phyloP scores from a whole-genome alignment of 345 rosid species.

The Limnanthes douglasii region DNA sequence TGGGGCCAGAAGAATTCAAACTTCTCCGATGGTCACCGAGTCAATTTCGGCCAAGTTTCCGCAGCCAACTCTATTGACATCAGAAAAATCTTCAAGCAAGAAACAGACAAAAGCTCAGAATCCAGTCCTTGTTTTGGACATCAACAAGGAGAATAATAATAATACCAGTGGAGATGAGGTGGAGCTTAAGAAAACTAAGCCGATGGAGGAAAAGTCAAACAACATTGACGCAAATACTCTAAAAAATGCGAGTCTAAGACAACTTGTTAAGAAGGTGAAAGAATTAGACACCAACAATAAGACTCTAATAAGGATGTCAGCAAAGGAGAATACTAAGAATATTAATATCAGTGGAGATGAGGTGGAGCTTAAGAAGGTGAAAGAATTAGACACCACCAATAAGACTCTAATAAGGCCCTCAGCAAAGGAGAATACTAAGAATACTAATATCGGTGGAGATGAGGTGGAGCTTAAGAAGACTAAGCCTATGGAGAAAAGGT shows the following conservation, averaged over 20 bases:
- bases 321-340: too few species aligned
- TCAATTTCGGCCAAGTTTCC: conserved; percentile 12
- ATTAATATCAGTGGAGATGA: conserved; percentile 7
- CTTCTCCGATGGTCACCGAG: too few species aligned
- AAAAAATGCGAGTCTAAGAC: conserved; percentile 29
- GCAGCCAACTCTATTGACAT: conserved; percentile 5
- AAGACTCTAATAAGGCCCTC: too few species aligned
- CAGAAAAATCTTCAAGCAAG: conserved; percentile 5
- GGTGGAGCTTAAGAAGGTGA: too few species aligned
- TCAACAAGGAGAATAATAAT: conserved; percentile 20
- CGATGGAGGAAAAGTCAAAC: conserved; percentile 11
- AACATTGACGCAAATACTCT: conserved; percentile 11
- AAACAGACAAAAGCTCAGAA: too few species aligned
- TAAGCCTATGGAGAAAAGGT: conserved; percentile 13
- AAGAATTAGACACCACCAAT: too few species aligned
- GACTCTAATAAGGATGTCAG: too few species aligned
- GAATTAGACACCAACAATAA: too few species aligned
- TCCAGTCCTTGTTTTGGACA: conserved; percentile 1
- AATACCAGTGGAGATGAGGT: conserved; percentile 7
- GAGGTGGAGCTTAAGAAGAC: too few species aligned
- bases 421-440: conserved; percentile 22
- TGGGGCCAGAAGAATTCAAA: too few species aligned
- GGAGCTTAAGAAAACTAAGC: too few species aligned
- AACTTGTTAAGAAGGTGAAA: conserved; percentile 28
- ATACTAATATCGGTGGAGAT: conserved; percentile 7